Evolutionary conservation across 1,284 basidiomycete species (phyloP).

Genomic region (Microbotryum silenes-acaulis): DNA sequence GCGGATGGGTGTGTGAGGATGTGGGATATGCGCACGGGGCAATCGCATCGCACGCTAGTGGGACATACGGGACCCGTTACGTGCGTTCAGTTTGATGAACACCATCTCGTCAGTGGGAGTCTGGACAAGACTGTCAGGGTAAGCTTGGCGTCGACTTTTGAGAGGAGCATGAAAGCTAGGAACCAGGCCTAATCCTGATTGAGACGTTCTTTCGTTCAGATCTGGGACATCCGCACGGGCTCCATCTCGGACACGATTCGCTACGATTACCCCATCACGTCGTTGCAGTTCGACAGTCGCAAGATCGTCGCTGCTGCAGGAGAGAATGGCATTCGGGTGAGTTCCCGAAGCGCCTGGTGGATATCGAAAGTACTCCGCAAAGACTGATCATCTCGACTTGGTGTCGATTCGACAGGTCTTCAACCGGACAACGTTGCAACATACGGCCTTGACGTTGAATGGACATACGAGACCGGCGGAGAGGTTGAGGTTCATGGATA

Average conservation of each 20-base stretch:
- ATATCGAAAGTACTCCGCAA: no score
- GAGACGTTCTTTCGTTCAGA: conserved; percentile 46
- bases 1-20: conserved; percentile 95
- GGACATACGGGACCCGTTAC: conserved; percentile 93
- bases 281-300: conserved; percentile 83
- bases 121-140: conserved; percentile 89
- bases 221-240: conserved; percentile 95
- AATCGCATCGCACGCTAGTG: conserved; percentile 84
- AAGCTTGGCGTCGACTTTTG: conserved; percentile 38
- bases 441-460: conserved; percentile 73
- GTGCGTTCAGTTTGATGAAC: conserved; percentile 93
- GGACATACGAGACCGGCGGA: conserved; percentile 90
- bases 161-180: no score
- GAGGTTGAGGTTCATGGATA: conserved; percentile 88
- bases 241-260: conserved; percentile 78
- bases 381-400: not conserved
- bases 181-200: not conserved
- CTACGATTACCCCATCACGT: conserved; percentile 85
- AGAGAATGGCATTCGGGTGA: conserved; percentile 83
- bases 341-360: conserved; percentile 11
- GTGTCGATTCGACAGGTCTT: conserved; percentile 57
- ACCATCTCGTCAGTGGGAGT: conserved; percentile 82
- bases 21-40: conserved; percentile 99
- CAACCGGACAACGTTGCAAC: conserved; percentile 88
- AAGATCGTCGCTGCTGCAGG: conserved; percentile 91